Base-by-base conservation (phyloP, 1,284 basidiomycete genomes). In the Moesziomyces antarcticus region DNA sequence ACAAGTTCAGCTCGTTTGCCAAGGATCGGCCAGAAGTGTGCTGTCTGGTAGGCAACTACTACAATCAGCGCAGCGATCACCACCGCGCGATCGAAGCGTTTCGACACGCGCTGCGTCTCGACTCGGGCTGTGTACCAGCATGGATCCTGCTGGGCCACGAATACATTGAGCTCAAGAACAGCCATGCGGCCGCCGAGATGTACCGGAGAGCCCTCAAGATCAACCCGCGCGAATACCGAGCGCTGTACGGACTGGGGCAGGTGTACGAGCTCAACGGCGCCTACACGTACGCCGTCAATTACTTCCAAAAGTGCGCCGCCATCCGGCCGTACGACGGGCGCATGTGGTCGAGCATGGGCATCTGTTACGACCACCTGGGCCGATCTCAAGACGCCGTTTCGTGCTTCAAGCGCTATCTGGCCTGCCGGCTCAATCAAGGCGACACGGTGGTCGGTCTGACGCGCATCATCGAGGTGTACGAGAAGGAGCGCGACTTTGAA, bases 111-210 rank as follows among this genome's bases (percentile, higher is more conserved):
- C 92, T 96, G 20, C 91, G 95, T 78, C 89, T 99, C 51, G 96
- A 99, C 85, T 89, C 92, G 68, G 94, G 93, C 6, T 99, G 95
- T 85, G 88, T 98, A 22, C 92, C 93, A 3, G 97, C 97, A 5
- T 99, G 97, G 97, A 98, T 96, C n/a, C 85, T 99, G 68, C 94
- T 99, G 91, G 97, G 97, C 0, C 97, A 99, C 85, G 97, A 98
- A 85, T 99, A 94, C 82, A 92, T 99, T 56, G 97, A 99, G 86
- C 90, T 98, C 88, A 98, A 98, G 85, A 99, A 99, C 85, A 93
- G 93, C 18, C 95, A 98, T 87, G 96, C 97, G 3, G 97, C 97
- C 1, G 96, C 98, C 57, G 97, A 98, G 85, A 93, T 94, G 27
- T 99, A 99, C 85, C 89, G 97, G 50, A 89, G 94, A 81, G 97